Evolutionary conservation across 106 monocot species (phyloP).

Genomic region (Platanthera guangdongensis): DNA sequence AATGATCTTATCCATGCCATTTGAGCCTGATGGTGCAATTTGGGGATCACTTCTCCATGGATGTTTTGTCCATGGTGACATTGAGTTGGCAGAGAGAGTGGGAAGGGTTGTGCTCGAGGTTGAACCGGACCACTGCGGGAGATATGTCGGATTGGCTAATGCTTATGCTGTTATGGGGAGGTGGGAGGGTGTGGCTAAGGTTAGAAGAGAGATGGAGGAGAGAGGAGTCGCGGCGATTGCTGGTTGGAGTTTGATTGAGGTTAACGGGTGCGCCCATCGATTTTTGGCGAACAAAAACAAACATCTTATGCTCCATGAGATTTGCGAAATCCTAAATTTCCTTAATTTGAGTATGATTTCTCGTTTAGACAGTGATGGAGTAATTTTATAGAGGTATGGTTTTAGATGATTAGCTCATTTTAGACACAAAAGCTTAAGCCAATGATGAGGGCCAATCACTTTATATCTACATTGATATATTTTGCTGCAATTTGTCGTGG

Average conservation of each 20-base stretch:
- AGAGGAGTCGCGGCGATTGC: constrained; percentile 15
- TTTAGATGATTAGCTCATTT: background rate
- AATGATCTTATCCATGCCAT: constrained; percentile 26
- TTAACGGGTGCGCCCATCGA: constrained; percentile 15
- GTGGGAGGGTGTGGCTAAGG: constrained; percentile 20
- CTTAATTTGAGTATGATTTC: background rate
- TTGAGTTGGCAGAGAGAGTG: constrained; percentile 17
- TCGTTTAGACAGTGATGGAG: background rate
- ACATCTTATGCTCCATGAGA: constrained; percentile 17
- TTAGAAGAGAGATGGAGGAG: constrained; percentile 18
- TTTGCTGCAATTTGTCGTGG: no score
- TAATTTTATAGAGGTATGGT: background rate
- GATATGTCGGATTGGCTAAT: constrained; percentile 28
- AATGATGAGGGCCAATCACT: no score
- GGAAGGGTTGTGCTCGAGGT: constrained; percentile 12
- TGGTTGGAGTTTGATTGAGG: constrained; percentile 26
- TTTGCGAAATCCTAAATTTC: background rate
- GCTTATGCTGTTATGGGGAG: constrained; percentile 23
- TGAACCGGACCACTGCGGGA: constrained; percentile 13
- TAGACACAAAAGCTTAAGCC: background rate
- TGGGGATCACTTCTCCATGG: constrained; percentile 43
- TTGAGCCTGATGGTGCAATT: constrained; percentile 23
- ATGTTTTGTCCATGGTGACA: constrained; percentile 21
- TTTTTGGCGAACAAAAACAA: constrained; percentile 16
- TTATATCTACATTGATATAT: no score